A percentile compares a stretch with the other conserved stretches of the same genome.
These are phyloP conservation scores for Chamaecrista fasciculata DNA, from an alignment of 306 rosid species.

Conservation along the genomic window DNA sequence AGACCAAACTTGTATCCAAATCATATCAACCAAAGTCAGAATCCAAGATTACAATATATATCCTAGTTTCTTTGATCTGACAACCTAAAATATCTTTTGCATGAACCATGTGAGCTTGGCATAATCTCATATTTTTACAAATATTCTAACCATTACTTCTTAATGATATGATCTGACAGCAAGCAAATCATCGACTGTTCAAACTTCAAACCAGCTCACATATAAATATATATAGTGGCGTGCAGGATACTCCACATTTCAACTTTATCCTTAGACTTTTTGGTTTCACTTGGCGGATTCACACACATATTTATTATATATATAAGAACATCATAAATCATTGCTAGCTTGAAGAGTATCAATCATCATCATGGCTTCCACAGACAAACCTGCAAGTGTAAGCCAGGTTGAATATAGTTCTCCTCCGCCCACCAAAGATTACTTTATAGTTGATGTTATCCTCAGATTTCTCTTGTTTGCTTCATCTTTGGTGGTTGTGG, in stretches of 20 bases:
- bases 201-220: background rate
- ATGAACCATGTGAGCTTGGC: conserved; percentile 3
- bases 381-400: conserved; percentile 34
- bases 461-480: conserved; percentile 58
- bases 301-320: no score
- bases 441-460: conserved; percentile 36
- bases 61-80: conserved; percentile 16
- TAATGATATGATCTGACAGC: background rate
- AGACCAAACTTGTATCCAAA: background rate
- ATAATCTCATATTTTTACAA: no score
- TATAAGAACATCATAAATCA: conserved; percentile 18
- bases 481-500: conserved; percentile 46
- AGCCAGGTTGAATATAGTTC: conserved; percentile 33
- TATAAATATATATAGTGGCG: no score
- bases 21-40: conserved; percentile 7
- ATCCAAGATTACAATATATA: background rate
- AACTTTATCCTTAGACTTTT: background rate
- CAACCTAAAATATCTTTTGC: conserved; percentile 13
- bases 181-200: no score
- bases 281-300: background rate
- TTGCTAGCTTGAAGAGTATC: conserved; percentile 14
- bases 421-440: background rate
- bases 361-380: conserved; percentile 50
- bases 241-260: conserved; percentile 7
- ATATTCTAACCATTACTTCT: conserved; percentile 3